phyloP scores from a whole-genome alignment of 2,329 filamentous ascomycete genomes.

The Ceratocystis cubensis region DNA sequence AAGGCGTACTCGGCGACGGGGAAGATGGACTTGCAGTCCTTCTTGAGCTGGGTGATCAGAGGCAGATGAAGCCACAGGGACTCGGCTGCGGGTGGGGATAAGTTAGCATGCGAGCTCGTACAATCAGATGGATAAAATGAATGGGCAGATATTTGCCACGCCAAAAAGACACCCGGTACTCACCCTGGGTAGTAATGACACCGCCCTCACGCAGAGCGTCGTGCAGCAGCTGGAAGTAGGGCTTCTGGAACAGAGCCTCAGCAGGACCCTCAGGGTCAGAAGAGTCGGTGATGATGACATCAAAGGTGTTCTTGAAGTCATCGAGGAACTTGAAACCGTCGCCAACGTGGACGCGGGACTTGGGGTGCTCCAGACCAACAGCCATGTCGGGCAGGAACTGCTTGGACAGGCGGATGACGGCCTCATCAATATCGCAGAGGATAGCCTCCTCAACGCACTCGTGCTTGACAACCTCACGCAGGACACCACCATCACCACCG shows the following conservation, averaged over 20 bases:
- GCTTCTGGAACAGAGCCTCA: constrained; percentile 94
- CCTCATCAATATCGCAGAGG: constrained; percentile 98
- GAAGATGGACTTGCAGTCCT: constrained; percentile 94
- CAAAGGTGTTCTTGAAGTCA: constrained; percentile 93
- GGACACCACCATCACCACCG: constrained; percentile 90
- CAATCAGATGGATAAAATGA: background rate
- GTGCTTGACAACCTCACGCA: constrained; percentile 98
- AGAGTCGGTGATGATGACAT: constrained; percentile 98
- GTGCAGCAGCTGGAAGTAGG: constrained; percentile 90
- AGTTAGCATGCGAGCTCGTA: background rate
- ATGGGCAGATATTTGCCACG: no score
- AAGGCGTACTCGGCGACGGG: constrained; percentile 96
- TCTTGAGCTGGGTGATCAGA: constrained; percentile 89
- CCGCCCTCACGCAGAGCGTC: constrained; percentile 86
- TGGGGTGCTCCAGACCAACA: constrained; percentile 84
- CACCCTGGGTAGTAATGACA: constrained; percentile 99
- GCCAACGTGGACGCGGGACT: constrained; percentile 81
- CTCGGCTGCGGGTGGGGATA: constrained; percentile 52
- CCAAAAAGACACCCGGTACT: constrained; percentile 46
- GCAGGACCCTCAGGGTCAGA: constrained; percentile 95
- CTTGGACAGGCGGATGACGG: constrained; percentile 96
- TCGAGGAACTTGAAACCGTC: constrained; percentile 98
- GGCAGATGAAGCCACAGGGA: constrained; percentile 98
- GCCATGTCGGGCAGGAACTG: constrained; percentile 93
- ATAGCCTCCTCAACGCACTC: constrained; percentile 90